These are phyloP conservation scores for Deuterostichococcus epilithicus DNA, from an alignment of 139 green algal species.

Conservation along the genomic window DNA sequence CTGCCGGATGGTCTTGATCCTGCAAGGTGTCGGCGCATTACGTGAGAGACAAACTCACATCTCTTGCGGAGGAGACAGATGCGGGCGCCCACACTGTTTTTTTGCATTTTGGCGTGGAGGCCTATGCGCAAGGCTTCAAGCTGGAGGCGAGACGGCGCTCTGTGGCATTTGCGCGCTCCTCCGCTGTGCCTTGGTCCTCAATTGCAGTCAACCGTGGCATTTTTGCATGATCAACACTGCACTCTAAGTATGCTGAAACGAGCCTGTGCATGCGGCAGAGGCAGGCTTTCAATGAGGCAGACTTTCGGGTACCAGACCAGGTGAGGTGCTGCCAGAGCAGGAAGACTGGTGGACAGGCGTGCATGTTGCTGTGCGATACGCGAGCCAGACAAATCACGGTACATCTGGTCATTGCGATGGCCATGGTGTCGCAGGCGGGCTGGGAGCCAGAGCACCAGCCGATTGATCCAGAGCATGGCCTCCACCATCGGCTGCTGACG, in stretches of 20 bases:
- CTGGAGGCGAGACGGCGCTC: neutral
- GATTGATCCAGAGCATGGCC: neutral
- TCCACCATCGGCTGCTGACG: neutral
- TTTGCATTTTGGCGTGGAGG: neutral
- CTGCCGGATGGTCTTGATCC: too few relatives aligned
- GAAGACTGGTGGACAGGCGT: too few relatives aligned
- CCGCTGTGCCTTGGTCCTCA: too few relatives aligned
- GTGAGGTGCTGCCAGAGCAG: too few relatives aligned
- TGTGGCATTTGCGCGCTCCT: too few relatives aligned
- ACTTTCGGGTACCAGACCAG: slow-evolving; percentile 12
- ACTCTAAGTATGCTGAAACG: neutral
- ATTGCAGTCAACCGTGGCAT: too few relatives aligned
- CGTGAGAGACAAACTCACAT: neutral
- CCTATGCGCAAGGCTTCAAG: neutral
- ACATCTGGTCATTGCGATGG: too few relatives aligned
- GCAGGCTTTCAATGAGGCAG: slow-evolving; percentile 13
- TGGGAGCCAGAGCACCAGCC: slow-evolving; percentile 12
- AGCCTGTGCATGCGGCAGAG: neutral
- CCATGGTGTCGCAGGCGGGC: too few relatives aligned
- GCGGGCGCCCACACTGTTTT: neutral
- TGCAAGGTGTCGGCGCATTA: neutral
- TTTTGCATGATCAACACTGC: neutral
- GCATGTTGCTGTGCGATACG: too few relatives aligned
- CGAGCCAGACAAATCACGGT: too few relatives aligned
- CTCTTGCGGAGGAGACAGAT: neutral